Evolutionary conservation across 495 filamentous ascomycete genomes (phyloP), one percentile per base, ranked within the genome.

Genomic region (Neurospora sp.): DNA sequence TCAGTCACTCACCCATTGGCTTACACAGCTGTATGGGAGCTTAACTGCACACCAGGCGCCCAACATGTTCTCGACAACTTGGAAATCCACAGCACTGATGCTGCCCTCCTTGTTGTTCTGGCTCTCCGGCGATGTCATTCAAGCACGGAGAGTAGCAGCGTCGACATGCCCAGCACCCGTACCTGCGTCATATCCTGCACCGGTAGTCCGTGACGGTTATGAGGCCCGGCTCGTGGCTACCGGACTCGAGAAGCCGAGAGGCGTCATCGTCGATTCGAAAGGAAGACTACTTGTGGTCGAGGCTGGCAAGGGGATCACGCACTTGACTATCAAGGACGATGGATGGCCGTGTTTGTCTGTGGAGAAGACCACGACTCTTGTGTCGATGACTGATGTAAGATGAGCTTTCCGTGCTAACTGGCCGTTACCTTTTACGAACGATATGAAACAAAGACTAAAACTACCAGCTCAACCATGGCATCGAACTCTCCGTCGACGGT

Each of bases 251-350:
- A 79, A 73, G 6, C 90, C 91, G 12, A 84, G 91, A 6, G 83
- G 86, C 18, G 83, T 94, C 53, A 76, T 86, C 1, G 86, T 93
- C 73, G 91, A 94, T 76, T 75, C 47, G 8, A 75, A 76, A 3
- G 90, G 90, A 1, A 86, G 86, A 38, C 80, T 94, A 18, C 83
- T 94, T 0, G 87, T 93, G 14, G 82, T 92, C 4, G 82, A 92
- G 72, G 70, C 81, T 27, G 82, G 85, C 7, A 27, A 53, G 3
- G 90, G 91, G 2, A 85, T 94, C 74, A 81, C 78, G 3, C 86
- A 84, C 39, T 76, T 92, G 65, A 80, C 73, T 3, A 78, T 92
- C 38, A 75, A 83, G 16, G 85, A 84, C 31, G 78, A 84, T 20
- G 85, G 83, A 27, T 81, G 79, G 42, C 81, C 80, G 0, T 82